Evolutionary conservation across 228 moss, liverwort and hornwort genomes (phyloP).

Genomic region (Sphagnum magellanicum): DNA sequence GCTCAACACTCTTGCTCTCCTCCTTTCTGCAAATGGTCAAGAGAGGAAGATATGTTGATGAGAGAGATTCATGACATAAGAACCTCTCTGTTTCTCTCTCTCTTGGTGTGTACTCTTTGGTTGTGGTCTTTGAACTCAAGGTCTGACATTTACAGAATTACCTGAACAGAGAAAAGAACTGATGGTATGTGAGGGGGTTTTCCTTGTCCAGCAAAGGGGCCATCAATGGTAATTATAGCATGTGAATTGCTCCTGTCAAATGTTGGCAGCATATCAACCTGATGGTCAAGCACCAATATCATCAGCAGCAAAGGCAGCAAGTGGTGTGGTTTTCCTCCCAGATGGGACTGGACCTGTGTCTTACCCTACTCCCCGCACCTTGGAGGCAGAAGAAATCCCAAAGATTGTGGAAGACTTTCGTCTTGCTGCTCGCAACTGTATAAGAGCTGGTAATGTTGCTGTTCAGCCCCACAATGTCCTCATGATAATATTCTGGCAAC

Average conservation of each 20-base stretch:
- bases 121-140: too few species aligned
- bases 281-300: conserved; percentile 36
- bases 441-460: conserved; percentile 26
- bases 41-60: too few species aligned
- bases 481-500: background rate
- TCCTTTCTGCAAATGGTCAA: background rate
- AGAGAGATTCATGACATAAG: too few species aligned
- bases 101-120: too few species aligned
- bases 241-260: too few species aligned
- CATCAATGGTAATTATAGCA: too few species aligned
- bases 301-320: conserved; percentile 7
- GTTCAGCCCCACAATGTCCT: background rate
- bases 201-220: background rate
- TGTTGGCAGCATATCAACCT: conserved; percentile 33
- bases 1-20: background rate
- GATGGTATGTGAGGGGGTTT: background rate
- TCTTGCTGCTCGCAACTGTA: conserved; percentile 20
- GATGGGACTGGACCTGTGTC: conserved; percentile 9
- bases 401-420: conserved; percentile 17
- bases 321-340: background rate
- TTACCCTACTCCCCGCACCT: conserved; percentile 3
- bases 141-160: background rate
- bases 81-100: too few species aligned
- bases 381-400: conserved; percentile 16
- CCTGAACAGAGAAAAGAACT: background rate